Evolutionary conservation across 1,139 yeast genomes (phyloP).

Genomic region (Taphrina populina): DNA sequence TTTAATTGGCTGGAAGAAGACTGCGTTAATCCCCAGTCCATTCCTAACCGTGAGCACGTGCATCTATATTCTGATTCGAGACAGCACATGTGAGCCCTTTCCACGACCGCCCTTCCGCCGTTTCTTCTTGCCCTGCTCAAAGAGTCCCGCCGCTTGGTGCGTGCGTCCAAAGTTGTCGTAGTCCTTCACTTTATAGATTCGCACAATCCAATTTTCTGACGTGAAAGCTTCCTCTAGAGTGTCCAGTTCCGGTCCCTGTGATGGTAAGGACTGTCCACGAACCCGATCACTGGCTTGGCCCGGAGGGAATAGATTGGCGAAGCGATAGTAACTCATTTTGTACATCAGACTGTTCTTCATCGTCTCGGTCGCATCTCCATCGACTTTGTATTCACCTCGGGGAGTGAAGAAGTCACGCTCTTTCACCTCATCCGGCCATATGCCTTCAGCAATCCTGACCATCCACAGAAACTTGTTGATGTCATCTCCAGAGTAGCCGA

Average conservation of each 20-base stretch:
- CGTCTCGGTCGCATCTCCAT: slow-evolving; percentile 71
- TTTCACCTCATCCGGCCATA: slow-evolving; percentile 95
- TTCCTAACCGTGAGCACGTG: too few relatives aligned
- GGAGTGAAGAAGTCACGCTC: slow-evolving; percentile 83
- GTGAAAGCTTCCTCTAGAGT: slow-evolving; percentile 83
- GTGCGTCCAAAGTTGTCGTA: slow-evolving; percentile 84
- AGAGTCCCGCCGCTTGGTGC: slow-evolving; percentile 39
- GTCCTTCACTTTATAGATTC: slow-evolving; percentile 90
- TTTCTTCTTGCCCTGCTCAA: slow-evolving; percentile 38
- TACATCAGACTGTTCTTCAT: slow-evolving; percentile 91
- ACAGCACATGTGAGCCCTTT: neutral
- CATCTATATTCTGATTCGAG: slow-evolving; percentile 14
- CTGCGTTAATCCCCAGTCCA: too few relatives aligned
- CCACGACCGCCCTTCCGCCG: slow-evolving; percentile 7
- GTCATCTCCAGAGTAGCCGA: slow-evolving; percentile 96
- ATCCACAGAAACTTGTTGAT: slow-evolving; percentile 97
- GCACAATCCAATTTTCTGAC: slow-evolving; percentile 92
- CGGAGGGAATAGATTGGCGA: slow-evolving; percentile 70
- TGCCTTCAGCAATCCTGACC: slow-evolving; percentile 98
- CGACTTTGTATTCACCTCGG: slow-evolving; percentile 84
- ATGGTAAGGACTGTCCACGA: slow-evolving; percentile 71
- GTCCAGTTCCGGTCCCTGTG: slow-evolving; percentile 37
- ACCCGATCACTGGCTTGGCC: slow-evolving; percentile 79
- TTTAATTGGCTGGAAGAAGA: too few relatives aligned
- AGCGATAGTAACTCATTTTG: slow-evolving; percentile 83